Evolutionary conservation across 768 basidiomycete species (phyloP).

Genomic region (Naganishia vishniacii): DNA sequence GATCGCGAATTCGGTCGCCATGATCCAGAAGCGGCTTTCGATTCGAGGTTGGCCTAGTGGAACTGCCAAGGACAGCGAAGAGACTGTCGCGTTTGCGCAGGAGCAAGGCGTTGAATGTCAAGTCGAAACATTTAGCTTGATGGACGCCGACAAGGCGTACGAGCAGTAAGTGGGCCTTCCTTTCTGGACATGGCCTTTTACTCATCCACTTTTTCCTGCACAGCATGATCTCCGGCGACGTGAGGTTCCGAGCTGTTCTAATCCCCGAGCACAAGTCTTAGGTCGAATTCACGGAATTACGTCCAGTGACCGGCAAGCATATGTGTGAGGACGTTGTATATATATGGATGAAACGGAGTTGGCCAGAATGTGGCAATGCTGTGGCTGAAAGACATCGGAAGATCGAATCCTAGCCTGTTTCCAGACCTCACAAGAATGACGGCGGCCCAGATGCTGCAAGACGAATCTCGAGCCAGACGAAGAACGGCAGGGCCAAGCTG

Average conservation of each 20-base stretch:
- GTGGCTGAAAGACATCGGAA: no score
- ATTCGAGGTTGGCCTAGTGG: conserved; percentile 33
- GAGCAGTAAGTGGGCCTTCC: conserved; percentile 2
- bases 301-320: no score
- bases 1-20: not conserved
- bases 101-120: conserved; percentile 26
- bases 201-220: not conserved
- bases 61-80: conserved; percentile 28
- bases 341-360: no score
- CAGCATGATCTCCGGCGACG: conserved; percentile 27
- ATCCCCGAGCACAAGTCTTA: conserved; percentile 22
- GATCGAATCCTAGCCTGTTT: no score
- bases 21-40: conserved; percentile 28
- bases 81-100: conserved; percentile 29
- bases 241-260: conserved; percentile 29
- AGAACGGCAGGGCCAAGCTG: no score
- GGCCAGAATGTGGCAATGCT: no score
- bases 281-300: not conserved
- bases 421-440: no score
- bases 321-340: no score
- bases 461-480: no score
- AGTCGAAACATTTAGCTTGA: conserved; percentile 27
- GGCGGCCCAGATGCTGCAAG: no score
- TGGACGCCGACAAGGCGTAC: conserved; percentile 29
- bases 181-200: not conserved